These are phyloP conservation scores for Fusarium pilosicola DNA, from an alignment of 2,329 filamentous ascomycete species.

Conservation along the genomic window DNA sequence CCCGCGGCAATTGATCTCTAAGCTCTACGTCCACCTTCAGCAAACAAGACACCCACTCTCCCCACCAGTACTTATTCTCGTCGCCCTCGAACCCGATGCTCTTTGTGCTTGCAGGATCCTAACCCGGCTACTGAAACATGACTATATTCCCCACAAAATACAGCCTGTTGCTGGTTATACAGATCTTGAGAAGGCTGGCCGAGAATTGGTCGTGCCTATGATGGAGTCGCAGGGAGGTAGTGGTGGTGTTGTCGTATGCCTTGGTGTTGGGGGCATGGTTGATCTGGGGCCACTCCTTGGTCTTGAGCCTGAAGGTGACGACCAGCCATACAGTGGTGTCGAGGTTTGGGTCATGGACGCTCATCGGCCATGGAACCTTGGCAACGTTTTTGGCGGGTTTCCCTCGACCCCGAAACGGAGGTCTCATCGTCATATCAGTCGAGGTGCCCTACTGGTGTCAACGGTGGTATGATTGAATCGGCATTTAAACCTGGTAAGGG, in stretches of 20 bases:
- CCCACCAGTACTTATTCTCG: slow-evolving; percentile 89
- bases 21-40: slow-evolving; percentile 90
- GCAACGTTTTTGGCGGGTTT: slow-evolving; percentile 88
- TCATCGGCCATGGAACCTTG: slow-evolving; percentile 91
- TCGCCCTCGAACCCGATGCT: slow-evolving; percentile 93
- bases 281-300: slow-evolving; percentile 85
- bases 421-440: slow-evolving; percentile 58
- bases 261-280: slow-evolving; percentile 91
- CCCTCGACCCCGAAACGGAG: slow-evolving; percentile 61
- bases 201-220: slow-evolving; percentile 84
- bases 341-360: slow-evolving; percentile 96
- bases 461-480: slow-evolving; percentile 75
- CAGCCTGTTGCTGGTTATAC: slow-evolving; percentile 93
- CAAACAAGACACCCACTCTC: slow-evolving; percentile 88
- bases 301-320: slow-evolving; percentile 71
- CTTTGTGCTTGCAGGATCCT: slow-evolving; percentile 96
- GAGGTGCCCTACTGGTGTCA: slow-evolving; percentile 72
- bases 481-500: slow-evolving; percentile 82
- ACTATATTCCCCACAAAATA: slow-evolving; percentile 98
- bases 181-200: slow-evolving; percentile 83
- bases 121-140: slow-evolving; percentile 91
- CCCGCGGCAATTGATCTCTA: slow-evolving; percentile 86
- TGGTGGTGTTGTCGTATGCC: slow-evolving; percentile 89
- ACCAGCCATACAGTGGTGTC: slow-evolving; percentile 80
- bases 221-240: slow-evolving; percentile 84